Evolutionary conservation across 2,329 filamentous ascomycete genomes (phyloP).

Genomic region (Penicillium sp.): DNA sequence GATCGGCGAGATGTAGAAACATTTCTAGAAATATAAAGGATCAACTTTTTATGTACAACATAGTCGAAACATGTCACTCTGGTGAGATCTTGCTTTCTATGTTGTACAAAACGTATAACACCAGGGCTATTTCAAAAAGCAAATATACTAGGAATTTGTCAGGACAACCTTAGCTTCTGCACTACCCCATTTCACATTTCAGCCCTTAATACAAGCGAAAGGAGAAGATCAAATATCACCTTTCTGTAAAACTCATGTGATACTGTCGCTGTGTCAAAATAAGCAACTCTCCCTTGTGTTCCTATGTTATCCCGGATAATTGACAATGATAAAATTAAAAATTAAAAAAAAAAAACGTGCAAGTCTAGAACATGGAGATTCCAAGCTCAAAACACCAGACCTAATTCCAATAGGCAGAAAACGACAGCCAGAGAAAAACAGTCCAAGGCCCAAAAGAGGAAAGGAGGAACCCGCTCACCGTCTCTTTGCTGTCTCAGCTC

Average conservation of each 20-base stretch:
- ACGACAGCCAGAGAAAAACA: background rate
- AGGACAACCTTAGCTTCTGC: background rate
- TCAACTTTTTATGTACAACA: slow-evolving; percentile 2
- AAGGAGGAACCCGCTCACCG: slow-evolving; percentile 1
- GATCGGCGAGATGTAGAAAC: background rate
- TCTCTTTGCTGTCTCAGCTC: slow-evolving; percentile 3
- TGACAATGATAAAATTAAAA: background rate
- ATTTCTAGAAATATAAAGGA: background rate
- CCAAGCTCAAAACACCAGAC: background rate
- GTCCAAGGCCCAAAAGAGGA: background rate
- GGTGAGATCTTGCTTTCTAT: background rate
- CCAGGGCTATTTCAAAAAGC: background rate
- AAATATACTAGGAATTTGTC: background rate
- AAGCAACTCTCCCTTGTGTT: background rate
- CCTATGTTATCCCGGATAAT: background rate
- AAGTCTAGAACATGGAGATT: background rate
- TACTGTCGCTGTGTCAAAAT: background rate
- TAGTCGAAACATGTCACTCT: slow-evolving; percentile 1
- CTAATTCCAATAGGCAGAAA: background rate
- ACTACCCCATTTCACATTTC: background rate
- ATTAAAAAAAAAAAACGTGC: background rate
- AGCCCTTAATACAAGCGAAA: background rate
- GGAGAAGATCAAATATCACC: too few relatives aligned
- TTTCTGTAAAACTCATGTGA: background rate
- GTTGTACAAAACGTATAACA: background rate